These are phyloP conservation scores for Candida silvicultrix DNA, from an alignment of 805 yeast species.

Conservation along the genomic window DNA sequence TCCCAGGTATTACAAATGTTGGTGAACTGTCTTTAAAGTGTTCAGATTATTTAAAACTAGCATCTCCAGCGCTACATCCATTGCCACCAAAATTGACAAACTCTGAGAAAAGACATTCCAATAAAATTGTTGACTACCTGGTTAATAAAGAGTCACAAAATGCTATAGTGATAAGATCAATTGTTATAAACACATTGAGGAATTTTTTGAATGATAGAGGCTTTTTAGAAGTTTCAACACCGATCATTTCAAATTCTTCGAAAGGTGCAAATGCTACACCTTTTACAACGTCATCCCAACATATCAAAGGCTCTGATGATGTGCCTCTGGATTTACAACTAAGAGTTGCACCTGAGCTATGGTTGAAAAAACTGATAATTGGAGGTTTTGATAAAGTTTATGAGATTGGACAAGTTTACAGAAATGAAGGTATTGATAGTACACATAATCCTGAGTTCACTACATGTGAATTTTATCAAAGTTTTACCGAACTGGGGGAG, in stretches of 20 bases:
- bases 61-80: conserved; percentile 66
- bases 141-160: conserved; percentile 47
- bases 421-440: conserved; percentile 90
- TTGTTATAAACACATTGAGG: conserved; percentile 51
- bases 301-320: conserved; percentile 22
- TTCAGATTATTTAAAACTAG: conserved; percentile 38
- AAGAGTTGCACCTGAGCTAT: conserved; percentile 91
- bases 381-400: conserved; percentile 83
- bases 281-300: conserved; percentile 47
- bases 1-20: conserved; percentile 66
- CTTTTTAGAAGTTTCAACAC: conserved; percentile 86
- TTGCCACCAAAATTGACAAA: conserved; percentile 61
- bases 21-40: conserved; percentile 75
- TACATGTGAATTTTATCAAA: conserved; percentile 81
- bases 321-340: conserved; percentile 39
- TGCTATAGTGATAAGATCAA: conserved; percentile 43
- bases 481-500: conserved; percentile 59
- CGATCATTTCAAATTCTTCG: conserved; percentile 62
- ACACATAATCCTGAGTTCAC: conserved; percentile 96
- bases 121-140: conserved; percentile 70
- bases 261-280: conserved; percentile 96
- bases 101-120: conserved; percentile 48
- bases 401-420: conserved; percentile 78
- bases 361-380: conserved; percentile 80
- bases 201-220: conserved; percentile 43